Evolutionary conservation across 2,329 filamentous ascomycete genomes (phyloP).

Genomic region (Alternaria hordeiaustralica): DNA sequence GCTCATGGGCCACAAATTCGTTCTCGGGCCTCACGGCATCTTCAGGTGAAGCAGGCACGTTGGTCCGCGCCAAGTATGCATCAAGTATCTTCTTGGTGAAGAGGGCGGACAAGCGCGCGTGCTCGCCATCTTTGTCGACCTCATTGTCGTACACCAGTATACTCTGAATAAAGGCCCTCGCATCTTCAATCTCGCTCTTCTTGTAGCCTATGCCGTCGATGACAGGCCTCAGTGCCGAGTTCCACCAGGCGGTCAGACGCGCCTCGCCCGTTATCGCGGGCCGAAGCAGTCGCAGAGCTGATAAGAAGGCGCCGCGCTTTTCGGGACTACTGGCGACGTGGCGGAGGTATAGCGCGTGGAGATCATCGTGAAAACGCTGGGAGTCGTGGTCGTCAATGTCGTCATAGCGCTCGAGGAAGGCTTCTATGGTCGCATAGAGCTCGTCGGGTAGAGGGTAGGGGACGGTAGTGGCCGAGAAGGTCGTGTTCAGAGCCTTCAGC

Average conservation of each 20-base stretch:
- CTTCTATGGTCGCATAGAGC: slow-evolving; percentile 66
- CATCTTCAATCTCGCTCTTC: slow-evolving; percentile 69
- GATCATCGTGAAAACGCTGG: slow-evolving; percentile 77
- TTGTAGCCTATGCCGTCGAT: slow-evolving; percentile 65
- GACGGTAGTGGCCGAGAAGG: slow-evolving; percentile 51
- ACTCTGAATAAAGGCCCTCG: slow-evolving; percentile 68
- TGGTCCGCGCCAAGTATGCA: slow-evolving; percentile 53
- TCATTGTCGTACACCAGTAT: slow-evolving; percentile 69
- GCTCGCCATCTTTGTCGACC: slow-evolving; percentile 58
- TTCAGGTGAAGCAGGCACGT: slow-evolving; percentile 45
- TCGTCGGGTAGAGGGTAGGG: slow-evolving; percentile 69
- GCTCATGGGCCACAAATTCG: slow-evolving; percentile 56
- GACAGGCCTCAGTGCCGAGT: slow-evolving; percentile 64
- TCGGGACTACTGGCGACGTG: slow-evolving; percentile 64
- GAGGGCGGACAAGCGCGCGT: slow-evolving; percentile 53
- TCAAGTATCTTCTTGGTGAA: slow-evolving; percentile 62
- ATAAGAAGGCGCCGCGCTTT: slow-evolving; percentile 71
- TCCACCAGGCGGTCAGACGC: slow-evolving; percentile 75
- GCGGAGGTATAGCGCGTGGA: slow-evolving; percentile 70
- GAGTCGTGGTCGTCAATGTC: slow-evolving; percentile 71
- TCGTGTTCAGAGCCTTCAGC: slow-evolving; percentile 53
- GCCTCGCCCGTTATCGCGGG: slow-evolving; percentile 68
- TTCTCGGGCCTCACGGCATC: slow-evolving; percentile 52
- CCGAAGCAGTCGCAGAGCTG: slow-evolving; percentile 68
- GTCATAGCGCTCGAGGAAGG: slow-evolving; percentile 72